phyloP scores from a whole-genome alignment of 352 stramenopile species.

The Globisporangium spiculum region DNA sequence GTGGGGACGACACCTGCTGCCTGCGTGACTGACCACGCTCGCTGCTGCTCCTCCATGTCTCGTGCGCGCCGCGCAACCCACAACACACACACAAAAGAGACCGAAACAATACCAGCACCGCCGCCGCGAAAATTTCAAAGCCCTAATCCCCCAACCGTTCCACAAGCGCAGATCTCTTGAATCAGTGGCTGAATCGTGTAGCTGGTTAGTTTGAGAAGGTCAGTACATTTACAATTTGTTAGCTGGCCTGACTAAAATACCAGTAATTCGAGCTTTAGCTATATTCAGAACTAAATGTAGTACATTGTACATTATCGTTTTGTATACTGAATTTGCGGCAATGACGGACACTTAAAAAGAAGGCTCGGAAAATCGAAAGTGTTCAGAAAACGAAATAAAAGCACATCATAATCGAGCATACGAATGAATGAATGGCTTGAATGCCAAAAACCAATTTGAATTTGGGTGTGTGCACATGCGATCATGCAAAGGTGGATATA shows the following conservation, averaged over 20 bases:
- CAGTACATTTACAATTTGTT: background rate
- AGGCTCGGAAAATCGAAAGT: background rate
- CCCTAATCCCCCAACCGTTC: slow-evolving; percentile 26
- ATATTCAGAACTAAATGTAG: background rate
- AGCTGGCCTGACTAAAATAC: background rate
- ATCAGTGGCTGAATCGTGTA: background rate
- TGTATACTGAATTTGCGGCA: background rate
- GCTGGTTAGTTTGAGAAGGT: background rate
- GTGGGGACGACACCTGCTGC: background rate
- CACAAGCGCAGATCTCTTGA: background rate
- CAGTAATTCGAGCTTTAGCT: background rate
- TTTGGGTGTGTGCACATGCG: no score
- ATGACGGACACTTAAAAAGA: background rate
- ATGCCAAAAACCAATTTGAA: background rate
- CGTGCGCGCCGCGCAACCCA: background rate
- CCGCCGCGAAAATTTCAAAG: slow-evolving; percentile 65
- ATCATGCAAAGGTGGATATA: no score
- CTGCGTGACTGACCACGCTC: background rate
- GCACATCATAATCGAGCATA: background rate
- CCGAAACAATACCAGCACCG: slow-evolving; percentile 10
- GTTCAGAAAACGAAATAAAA: background rate
- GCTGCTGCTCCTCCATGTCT: background rate
- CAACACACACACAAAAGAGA: background rate
- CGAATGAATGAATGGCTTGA: background rate
- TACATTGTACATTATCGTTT: background rate